Evolutionary conservation across 495 filamentous ascomycete genomes (phyloP), one percentile per base, ranked within the genome.

Genomic region (Aspergillus nidulans): DNA sequence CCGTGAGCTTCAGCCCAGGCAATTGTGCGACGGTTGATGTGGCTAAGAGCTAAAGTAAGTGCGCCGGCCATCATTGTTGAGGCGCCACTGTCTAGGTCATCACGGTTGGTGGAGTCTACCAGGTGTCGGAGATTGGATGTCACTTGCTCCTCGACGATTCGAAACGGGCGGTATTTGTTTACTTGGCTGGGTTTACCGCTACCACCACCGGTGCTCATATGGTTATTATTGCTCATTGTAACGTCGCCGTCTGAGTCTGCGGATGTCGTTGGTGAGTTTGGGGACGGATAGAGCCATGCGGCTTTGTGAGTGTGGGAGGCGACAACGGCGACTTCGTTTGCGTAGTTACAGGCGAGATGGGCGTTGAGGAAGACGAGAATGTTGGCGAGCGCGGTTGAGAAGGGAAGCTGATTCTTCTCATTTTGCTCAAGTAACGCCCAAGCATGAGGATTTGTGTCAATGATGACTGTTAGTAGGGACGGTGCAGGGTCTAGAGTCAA

Each of bases 331-430:
- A 97, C 87, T 68, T 90, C 86, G 70, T 96, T 97, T 49, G 89
- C 85, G 70, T 95, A 88, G 73, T 90, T 92, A 72, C 89, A 90
- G 57, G 94, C 88, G 6, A 98, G 81, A 66, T 98, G 94, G 53
- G 91, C 89, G 67, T 98, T 96, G 69, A 97, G 85, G 74, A 97
- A 97, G 76, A 97, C 85, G 64, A 96, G 86, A 57, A 97, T 81
- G 75, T 90, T 94, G 48, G 95, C 86, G 53, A 98, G 77, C 51
- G 88, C 90, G 61, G 87, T 86, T 49, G 87, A 84, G 56, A 97
- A 80, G 26, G 94, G 82, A n/a, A 98, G 87, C 4, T 81, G 83
- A 53, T 84, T 71, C 57, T 82, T 56, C 19, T 44, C 70, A 55
- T 84, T 69, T 58, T 82, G 30, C 38, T 56, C 70, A 53, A 97